Base-by-base conservation (phyloP, 306 rosid genomes). In the Neltuma alba region DNA sequence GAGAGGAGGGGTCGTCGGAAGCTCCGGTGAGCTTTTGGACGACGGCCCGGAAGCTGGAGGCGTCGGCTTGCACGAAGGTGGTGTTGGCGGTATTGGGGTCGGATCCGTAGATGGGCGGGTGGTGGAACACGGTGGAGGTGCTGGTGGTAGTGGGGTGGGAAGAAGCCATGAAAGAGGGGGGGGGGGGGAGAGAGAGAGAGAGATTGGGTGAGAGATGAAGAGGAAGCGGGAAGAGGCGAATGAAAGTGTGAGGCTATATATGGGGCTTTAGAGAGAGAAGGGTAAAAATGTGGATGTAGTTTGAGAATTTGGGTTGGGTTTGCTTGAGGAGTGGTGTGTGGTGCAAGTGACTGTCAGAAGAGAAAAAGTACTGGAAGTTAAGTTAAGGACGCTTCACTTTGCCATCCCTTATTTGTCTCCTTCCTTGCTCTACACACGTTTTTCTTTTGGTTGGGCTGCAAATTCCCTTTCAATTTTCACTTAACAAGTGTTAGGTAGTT, bases 21-120 rank as follows among this genome's bases (percentile, higher is more conserved):
- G 98, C 99, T 31, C 99, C 98, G 81, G 99, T 92, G 1, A 95
- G 89, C 47, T 88, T 90, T 64, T 92, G 98, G 2, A 95, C 99
- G 2, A 92, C 91, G 0, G 90, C 85, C 3, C 98, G 89, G 92
- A 92, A 95, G 47, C 79, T 89, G 27, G 96, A 88, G 0, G 97
- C 92, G 86, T 92, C 94, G 2, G 97, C 94, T 84, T 95, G 92
- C 21, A 95, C 96, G 72, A 88, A 91, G 70, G 95, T 95, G 7
- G 99, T 92, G 92, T 90, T 91, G 25, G 97, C 78, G 9, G 92
- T 77, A 20, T 82, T 82, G 18, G 93, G 87, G 89, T 87, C 88
- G 82, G 92, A 60, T 55, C 81, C 85, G 38, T 82, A 82, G 61
- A 63, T 0, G 36, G 88, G 76, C 52, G 89, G 75, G 63, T 65